Base-by-base conservation (phyloP, 2,329 filamentous ascomycete genomes). In the Apiospora hydei region DNA sequence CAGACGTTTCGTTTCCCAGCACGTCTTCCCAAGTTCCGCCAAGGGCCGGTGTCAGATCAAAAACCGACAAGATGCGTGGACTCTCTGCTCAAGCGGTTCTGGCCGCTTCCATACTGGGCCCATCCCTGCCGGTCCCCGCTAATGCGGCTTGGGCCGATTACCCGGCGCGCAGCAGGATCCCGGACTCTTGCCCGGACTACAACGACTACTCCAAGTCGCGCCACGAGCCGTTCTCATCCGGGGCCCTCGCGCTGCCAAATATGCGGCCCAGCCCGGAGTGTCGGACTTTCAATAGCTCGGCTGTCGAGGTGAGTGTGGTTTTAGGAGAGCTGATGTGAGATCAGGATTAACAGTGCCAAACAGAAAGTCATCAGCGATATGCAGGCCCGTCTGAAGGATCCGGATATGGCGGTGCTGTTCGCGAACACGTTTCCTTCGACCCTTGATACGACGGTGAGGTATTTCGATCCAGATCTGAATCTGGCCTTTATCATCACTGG, bases 361-460 rank as follows among this genome's bases (percentile, higher is more conserved):
- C 21, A 70, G 69, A 70, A 70, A 70, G 69, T 70, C 38, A 70
- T 70, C 21, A 57, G 18, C 2, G 69, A 70, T 16, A 70, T 70
- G 69, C 49, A 70, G 69, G 49, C 69, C 1, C 69, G 69, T 6
- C 69, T 70, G 10, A 70, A 70, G 69, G 51, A 70, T 18, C 69
- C 69, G 11, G 69, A 70, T 26, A 34, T 70, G 47, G 69, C 69
- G 24, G 5, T 26, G 46, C 5, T 70, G 49, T 70, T 70, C 51
- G 69, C 69, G 4, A 70, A 70, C 6, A 70, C 69, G 2, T 70
- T 70, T 24, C 47, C 69, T 3, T 70, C 69, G 4, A 70, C 69
- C 1, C 38, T 70, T 5, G 69, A 70, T 41, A 70, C 69, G 11
- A 70, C 69, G 41, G 69, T 70, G 30, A 61, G 57, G 34, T 70